Evolutionary conservation across 345 rosid genomes (phyloP).

Genomic region (Camelina hispida): DNA sequence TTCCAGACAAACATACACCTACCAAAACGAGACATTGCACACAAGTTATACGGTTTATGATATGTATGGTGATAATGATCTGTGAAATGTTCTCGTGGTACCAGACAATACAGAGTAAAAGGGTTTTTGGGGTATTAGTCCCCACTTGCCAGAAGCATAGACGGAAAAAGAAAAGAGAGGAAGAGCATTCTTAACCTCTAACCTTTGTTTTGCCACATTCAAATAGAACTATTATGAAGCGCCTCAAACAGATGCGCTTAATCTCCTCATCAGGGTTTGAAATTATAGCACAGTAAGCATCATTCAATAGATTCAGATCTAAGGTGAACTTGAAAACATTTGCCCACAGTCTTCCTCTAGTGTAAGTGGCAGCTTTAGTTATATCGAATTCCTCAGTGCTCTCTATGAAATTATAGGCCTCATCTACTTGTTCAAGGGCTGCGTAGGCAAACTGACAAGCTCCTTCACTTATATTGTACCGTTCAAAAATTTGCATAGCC

Average conservation of each 20-base stretch:
- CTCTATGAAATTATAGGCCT: slow-evolving; percentile 57
- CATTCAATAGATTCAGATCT: slow-evolving; percentile 81
- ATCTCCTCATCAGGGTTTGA: slow-evolving; percentile 99
- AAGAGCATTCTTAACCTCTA: slow-evolving; percentile 40
- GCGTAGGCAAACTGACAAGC: slow-evolving; percentile 97
- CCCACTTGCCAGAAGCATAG: slow-evolving; percentile 1
- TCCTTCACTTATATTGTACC: slow-evolving; percentile 80
- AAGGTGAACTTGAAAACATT: slow-evolving; percentile 90
- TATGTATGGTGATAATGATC: slow-evolving; percentile 6
- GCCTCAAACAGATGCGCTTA: slow-evolving; percentile 93
- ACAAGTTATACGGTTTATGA: not conserved
- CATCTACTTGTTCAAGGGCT: slow-evolving; percentile 98
- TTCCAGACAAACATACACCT: slow-evolving; percentile 20
- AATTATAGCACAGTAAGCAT: slow-evolving; percentile 96
- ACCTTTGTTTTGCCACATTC: slow-evolving; percentile 93
- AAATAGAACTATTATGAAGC: slow-evolving; percentile 82
- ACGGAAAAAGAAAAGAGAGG: slow-evolving; percentile 22
- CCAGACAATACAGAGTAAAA: slow-evolving; percentile 18
- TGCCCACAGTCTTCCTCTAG: slow-evolving; percentile 93
- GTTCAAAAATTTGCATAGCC: slow-evolving; percentile 98
- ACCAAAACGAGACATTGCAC: slow-evolving; percentile 29
- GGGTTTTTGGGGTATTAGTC: not conserved
- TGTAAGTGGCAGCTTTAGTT: slow-evolving; percentile 60
- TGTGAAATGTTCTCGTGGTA: slow-evolving; percentile 9
- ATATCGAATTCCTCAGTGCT: slow-evolving; percentile 37